Conservation (phyloP, 1,284 basidiomycete species). For the Ustilago bromivora region DNA sequence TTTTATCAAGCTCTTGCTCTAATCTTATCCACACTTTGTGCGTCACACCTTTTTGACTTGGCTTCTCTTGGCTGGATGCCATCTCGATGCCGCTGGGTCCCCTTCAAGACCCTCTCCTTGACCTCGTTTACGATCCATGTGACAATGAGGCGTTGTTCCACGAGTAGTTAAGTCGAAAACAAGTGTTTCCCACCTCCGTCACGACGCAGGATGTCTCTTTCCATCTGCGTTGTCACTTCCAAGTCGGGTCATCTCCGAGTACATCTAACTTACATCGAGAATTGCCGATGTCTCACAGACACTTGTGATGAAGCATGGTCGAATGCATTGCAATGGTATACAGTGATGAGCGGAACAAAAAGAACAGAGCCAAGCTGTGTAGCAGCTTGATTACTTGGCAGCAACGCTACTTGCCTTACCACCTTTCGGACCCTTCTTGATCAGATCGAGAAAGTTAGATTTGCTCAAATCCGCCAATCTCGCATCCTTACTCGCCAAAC, state of each 20-base stretch:
- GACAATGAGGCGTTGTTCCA: no score
- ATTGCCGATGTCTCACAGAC: background rate
- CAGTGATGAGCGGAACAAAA: constrained; percentile 6
- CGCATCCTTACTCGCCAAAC: constrained; percentile 57
- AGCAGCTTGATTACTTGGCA: constrained; percentile 26
- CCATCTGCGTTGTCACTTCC: background rate
- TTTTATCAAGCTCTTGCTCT: no score
- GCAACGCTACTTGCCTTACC: constrained; percentile 25
- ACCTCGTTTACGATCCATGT: no score
- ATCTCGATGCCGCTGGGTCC: no score
- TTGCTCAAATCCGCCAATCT: constrained; percentile 65
- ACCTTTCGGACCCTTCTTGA: constrained; percentile 46
- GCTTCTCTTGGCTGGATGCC: no score
- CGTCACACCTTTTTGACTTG: no score
- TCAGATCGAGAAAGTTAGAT: constrained; percentile 67
- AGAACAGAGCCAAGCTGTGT: no score
- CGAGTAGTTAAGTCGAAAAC: no score
- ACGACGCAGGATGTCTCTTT: background rate
- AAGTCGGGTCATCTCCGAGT: background rate
- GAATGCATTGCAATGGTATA: constrained; percentile 32
- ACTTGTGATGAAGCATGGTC: background rate
- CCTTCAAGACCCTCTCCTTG: no score
- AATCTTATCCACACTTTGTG: no score
- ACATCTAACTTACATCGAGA: background rate
- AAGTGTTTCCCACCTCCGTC: background rate